Evolutionary conservation across 2,329 filamentous ascomycete species (phyloP).

Genomic region (Botrytis pseudocinerea): DNA sequence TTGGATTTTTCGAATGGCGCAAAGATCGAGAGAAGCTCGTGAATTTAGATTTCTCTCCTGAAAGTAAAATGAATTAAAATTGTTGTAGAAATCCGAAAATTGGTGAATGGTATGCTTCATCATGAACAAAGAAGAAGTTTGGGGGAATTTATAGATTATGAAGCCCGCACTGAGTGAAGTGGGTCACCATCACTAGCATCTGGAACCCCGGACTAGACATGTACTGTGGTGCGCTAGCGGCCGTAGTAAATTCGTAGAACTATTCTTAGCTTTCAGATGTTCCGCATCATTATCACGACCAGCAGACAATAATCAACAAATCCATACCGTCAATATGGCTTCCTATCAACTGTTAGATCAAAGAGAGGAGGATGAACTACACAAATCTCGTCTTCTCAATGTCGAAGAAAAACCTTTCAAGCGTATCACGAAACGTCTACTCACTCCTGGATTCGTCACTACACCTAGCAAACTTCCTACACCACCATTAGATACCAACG

Average conservation of each 20-base stretch:
- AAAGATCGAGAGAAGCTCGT: background rate
- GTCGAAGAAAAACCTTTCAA: slow-evolving; percentile 93
- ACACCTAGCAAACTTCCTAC: slow-evolving; percentile 58
- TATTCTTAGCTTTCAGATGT: background rate
- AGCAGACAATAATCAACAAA: background rate
- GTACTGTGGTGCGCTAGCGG: slow-evolving; percentile 13
- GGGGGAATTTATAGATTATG: slow-evolving; percentile 20
- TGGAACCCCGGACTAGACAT: slow-evolving; percentile 9
- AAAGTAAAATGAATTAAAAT: background rate
- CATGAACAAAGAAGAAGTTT: slow-evolving; percentile 1
- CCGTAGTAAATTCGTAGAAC: slow-evolving; percentile 9
- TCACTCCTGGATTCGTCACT: slow-evolving; percentile 64
- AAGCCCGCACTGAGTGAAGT: background rate
- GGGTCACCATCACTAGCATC: background rate
- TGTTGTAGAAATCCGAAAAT: background rate
- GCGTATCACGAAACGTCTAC: slow-evolving; percentile 79
- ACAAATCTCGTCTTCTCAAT: slow-evolving; percentile 81
- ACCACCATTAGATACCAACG: slow-evolving; percentile 62
- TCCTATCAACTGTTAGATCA: slow-evolving; percentile 70
- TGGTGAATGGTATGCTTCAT: background rate
- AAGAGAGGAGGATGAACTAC: slow-evolving; percentile 77
- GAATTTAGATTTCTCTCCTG: background rate
- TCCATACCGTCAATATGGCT: slow-evolving; percentile 46
- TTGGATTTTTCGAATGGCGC: background rate
- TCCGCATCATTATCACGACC: background rate